These are phyloP conservation scores for Dothistroma pini DNA, from an alignment of 2,329 filamentous ascomycete genomes.

Conservation along the genomic window DNA sequence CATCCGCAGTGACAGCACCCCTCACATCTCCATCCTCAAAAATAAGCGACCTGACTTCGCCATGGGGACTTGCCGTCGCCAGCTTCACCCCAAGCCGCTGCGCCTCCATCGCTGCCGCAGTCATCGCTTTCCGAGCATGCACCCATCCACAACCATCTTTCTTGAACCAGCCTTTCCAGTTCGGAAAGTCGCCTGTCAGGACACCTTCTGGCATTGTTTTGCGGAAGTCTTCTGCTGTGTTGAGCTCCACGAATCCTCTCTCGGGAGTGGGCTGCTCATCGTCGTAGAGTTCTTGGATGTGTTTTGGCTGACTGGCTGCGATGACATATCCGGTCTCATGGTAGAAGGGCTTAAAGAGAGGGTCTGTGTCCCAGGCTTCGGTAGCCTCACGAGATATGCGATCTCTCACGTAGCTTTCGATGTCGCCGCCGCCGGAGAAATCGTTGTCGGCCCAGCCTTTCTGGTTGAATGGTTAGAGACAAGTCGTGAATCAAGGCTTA, in stretches of 20 bases:
- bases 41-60: constrained; percentile 40
- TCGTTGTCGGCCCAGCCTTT: constrained; percentile 21
- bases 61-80: constrained; percentile 40
- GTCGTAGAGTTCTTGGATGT: constrained; percentile 26
- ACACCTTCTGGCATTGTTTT: constrained; percentile 52
- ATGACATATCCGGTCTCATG: constrained; percentile 49
- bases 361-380: constrained; percentile 44
- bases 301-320: constrained; percentile 42
- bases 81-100: constrained; percentile 47
- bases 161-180: constrained; percentile 51
- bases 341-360: constrained; percentile 44
- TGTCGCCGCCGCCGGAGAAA: constrained; percentile 27
- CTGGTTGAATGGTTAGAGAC: background rate
- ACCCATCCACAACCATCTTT: constrained; percentile 51
- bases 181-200: constrained; percentile 48
- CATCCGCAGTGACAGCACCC: constrained; percentile 46
- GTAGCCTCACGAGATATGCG: constrained; percentile 36
- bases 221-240: constrained; percentile 46
- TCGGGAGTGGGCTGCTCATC: constrained; percentile 23
- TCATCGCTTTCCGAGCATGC: constrained; percentile 49
- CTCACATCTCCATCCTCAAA: constrained; percentile 36
- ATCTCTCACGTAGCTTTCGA: constrained; percentile 37
- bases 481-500: background rate
- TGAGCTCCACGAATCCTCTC: constrained; percentile 32
- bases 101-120: constrained; percentile 46